Base-by-base conservation (phyloP, 208 protist genomes). In the Trypanosoma conorhini region DNA sequence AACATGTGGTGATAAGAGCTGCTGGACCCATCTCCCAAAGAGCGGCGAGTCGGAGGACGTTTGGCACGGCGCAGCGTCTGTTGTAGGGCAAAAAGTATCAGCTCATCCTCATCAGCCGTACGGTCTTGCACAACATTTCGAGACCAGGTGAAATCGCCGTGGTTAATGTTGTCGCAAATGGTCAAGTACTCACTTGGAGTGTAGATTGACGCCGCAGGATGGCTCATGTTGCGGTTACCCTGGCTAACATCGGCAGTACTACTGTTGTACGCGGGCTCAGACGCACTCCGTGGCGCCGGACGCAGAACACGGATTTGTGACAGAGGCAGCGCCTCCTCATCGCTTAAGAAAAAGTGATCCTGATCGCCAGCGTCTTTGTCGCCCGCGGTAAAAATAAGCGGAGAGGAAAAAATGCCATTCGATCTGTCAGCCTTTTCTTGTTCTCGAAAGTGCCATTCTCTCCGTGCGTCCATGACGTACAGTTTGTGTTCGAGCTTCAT, bases 401-500 rank as follows among this genome's bases (percentile, higher is more conserved):
- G 71, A 54, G 17, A 70, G 30, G 71, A 70, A 54, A 76, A 70
- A 48, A 76, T 52, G 48, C 56, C 64, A 22, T 54, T 44, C n/a
- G 57, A 31, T 1, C 64, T 30, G 31, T 48, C 38, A 13, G 10
- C 35, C 28, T 51, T 62, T 66, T 70, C 63, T 50, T n/a, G 35
- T 38, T 92, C 89, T 42, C 79, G 81, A 67, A 92, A 88, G 54
- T 89, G 72, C 86, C 84, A 92, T 62, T 88, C 82, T 3, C 89
- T 80, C n/a, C 74, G 76, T 21, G 82, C 63, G 70, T 92, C 89
- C n/a, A 90, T 69, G 46, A 74, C 81, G 74, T 95, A 92, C 21
- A 92, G 38, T n/a, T 75, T 85, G 0, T 70, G 75, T 75, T 91
- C 85, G 22, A 79, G 67, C 44, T 80, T 80, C 61, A 94, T 89